Evolutionary conservation across 495 filamentous ascomycete genomes (phyloP).

Genomic region (Hyaloscypha bicolor): DNA sequence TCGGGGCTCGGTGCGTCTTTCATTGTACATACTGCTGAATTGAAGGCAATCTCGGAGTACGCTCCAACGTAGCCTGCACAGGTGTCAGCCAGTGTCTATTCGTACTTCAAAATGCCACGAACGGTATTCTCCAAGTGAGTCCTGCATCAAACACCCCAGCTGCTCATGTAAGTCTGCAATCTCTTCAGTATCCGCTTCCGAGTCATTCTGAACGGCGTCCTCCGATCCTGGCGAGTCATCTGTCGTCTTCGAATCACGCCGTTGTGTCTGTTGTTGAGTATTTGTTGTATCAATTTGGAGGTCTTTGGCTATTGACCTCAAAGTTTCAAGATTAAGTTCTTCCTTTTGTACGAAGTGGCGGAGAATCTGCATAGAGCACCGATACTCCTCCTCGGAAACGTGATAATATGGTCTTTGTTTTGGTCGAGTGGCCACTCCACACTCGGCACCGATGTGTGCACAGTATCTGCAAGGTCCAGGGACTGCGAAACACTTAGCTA

Average conservation of each 20-base stretch:
- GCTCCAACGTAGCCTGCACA: slow-evolving; percentile 25
- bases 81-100: not conserved
- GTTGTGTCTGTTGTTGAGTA: not conserved
- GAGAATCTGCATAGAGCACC: slow-evolving; percentile 24
- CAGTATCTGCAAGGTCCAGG: slow-evolving; percentile 30
- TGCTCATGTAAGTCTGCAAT: slow-evolving; percentile 28
- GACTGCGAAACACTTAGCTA: slow-evolving; percentile 8
- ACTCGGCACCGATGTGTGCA: slow-evolving; percentile 27
- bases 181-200: slow-evolving; percentile 23
- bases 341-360: slow-evolving; percentile 22
- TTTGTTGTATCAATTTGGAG: slow-evolving; percentile 2
- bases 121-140: slow-evolving; percentile 27
- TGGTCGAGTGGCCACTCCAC: slow-evolving; percentile 18
- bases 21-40: slow-evolving; percentile 27
- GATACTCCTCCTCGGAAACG: slow-evolving; percentile 29
- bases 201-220: slow-evolving; percentile 1
- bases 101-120: not conserved
- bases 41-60: slow-evolving; percentile 27
- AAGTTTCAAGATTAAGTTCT: slow-evolving; percentile 25
- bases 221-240: not conserved
- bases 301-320: slow-evolving; percentile 19
- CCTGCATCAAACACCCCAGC: slow-evolving; percentile 27
- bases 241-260: not conserved
- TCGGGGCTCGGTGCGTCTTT: slow-evolving; percentile 25
- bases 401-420: slow-evolving; percentile 29